These are phyloP conservation scores for Cryptococcus jaspeensis DNA, from an alignment of 1,284 basidiomycete species.

Conservation along the genomic window DNA sequence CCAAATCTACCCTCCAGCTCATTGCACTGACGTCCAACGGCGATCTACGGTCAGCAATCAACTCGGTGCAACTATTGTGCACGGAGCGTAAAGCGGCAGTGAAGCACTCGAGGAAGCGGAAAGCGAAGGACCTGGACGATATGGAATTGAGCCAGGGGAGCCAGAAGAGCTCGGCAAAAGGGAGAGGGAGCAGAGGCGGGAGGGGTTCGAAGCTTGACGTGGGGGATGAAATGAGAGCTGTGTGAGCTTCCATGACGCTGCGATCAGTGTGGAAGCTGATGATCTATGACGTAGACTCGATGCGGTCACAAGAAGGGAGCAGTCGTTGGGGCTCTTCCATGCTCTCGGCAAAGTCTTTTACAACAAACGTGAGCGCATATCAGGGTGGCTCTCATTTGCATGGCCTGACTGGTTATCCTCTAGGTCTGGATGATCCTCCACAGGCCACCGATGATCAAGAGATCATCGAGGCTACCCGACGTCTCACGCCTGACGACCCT, in stretches of 20 bases:
- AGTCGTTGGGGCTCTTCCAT: constrained; percentile 86
- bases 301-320: constrained; percentile 74
- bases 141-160: constrained; percentile 19
- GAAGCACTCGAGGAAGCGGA: constrained; percentile 17
- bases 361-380: constrained; percentile 73
- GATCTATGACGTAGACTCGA: constrained; percentile 55
- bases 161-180: constrained; percentile 22
- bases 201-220: constrained; percentile 47
- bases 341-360: constrained; percentile 90
- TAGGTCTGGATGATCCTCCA: constrained; percentile 44
- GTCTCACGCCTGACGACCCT: constrained; percentile 55
- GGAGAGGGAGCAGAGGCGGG: constrained; percentile 43
- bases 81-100: constrained; percentile 1
- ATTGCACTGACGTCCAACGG: constrained; percentile 79
- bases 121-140: constrained; percentile 13
- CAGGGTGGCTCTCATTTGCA: neutral
- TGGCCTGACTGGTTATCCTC: neutral
- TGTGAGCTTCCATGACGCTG: constrained; percentile 37
- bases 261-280: too few relatives aligned
- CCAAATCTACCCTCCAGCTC: constrained; percentile 67
- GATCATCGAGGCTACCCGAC: constrained; percentile 18
- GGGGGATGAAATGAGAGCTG: constrained; percentile 43
- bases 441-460: constrained; percentile 40
- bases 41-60: constrained; percentile 88
- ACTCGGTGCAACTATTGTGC: constrained; percentile 77